A percentile compares a stretch with the other conserved stretches of the same genome.
Evolutionary conservation across 164 flowering plant genomes (phyloP).

Genomic region (Vitis cinerea): DNA sequence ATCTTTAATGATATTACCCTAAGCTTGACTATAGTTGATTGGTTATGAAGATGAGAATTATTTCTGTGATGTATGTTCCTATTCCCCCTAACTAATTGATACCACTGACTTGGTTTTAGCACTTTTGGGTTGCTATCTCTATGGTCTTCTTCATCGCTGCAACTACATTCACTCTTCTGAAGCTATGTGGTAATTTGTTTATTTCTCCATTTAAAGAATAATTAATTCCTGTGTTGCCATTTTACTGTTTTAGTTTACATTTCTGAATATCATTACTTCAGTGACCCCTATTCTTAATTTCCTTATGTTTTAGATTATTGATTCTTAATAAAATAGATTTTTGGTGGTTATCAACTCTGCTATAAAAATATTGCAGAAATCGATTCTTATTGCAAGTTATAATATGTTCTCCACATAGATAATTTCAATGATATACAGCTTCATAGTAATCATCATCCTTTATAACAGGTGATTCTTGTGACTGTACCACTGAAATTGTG

Average conservation of each 20-base stretch:
- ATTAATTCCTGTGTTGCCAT: neutral
- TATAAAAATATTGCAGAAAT: too few species aligned
- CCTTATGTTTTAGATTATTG: neutral
- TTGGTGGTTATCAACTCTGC: neutral
- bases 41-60: neutral
- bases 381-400: neutral
- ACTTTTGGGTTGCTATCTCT: slow-evolving; percentile 53
- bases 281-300: too few species aligned
- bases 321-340: neutral
- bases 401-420: too few species aligned
- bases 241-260: too few species aligned
- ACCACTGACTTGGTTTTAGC: slow-evolving; percentile 23
- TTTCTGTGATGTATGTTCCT: neutral
- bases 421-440: neutral
- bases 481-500: too few species aligned
- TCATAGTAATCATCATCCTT: neutral
- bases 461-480: neutral
- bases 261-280: too few species aligned
- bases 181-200: slow-evolving; percentile 34
- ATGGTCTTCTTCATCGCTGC: slow-evolving; percentile 56
- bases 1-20: too few species aligned
- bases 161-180: slow-evolving; percentile 42
- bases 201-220: neutral
- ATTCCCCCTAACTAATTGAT: neutral
- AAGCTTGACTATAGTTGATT: neutral